These are phyloP conservation scores for Lasiodiplodia sp. DNA, from an alignment of 2,329 filamentous ascomycete species.

Conservation along the genomic window DNA sequence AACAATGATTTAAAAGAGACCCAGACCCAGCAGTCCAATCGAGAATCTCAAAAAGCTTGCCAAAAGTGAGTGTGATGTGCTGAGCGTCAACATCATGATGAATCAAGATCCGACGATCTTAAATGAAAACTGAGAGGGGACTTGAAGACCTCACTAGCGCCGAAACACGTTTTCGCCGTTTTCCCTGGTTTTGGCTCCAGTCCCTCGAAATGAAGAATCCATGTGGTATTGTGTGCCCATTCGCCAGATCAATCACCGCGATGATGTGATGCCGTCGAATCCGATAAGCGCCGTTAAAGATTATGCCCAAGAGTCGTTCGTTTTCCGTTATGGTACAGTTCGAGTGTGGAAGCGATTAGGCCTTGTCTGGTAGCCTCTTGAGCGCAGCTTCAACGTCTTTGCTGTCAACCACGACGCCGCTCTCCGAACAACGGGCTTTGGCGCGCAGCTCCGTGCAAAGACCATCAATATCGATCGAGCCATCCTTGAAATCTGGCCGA, in stretches of 20 bases:
- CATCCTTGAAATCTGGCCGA: constrained; percentile 85
- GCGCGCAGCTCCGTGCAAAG: constrained; percentile 92
- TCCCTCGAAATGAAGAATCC: constrained; percentile 22
- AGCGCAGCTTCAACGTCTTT: constrained; percentile 77
- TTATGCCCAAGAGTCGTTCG: constrained; percentile 26
- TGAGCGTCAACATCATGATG: constrained; percentile 15
- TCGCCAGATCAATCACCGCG: constrained; percentile 15
- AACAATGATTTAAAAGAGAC: not conserved
- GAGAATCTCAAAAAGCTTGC: constrained; percentile 4
- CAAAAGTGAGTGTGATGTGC: constrained; percentile 21
- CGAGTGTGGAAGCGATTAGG: not conserved
- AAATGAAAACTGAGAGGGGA: constrained; percentile 13
- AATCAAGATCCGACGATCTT: constrained; percentile 2
- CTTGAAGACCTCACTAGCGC: constrained; percentile 24
- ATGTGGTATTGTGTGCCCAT: constrained; percentile 12
- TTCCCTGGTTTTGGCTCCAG: constrained; percentile 16
- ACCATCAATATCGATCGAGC: constrained; percentile 91
- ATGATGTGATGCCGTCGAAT: constrained; percentile 12
- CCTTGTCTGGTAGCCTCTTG: constrained; percentile 51
- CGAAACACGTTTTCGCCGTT: constrained; percentile 27
- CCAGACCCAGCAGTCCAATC: constrained; percentile 2
- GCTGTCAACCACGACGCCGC: constrained; percentile 86
- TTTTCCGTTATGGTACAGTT: constrained; percentile 28
- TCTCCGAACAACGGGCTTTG: constrained; percentile 94
- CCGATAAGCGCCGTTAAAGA: constrained; percentile 29